phyloP scores from a whole-genome alignment of 495 filamentous ascomycete genomes.

The Pseudomonodictys pantanalensis region DNA sequence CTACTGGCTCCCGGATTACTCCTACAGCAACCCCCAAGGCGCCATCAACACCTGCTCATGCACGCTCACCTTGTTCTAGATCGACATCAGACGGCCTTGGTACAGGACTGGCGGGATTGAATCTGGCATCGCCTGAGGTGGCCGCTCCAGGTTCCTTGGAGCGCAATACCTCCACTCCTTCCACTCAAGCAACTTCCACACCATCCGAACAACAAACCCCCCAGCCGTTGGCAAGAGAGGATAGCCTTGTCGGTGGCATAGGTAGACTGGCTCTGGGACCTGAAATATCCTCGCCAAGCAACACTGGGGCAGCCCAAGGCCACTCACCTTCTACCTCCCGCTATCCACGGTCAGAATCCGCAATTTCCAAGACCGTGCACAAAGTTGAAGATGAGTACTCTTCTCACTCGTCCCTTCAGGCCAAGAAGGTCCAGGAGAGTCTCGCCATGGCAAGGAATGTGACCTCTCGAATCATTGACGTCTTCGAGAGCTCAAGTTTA shows the following conservation, averaged over 20 bases:
- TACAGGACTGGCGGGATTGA: too few species aligned
- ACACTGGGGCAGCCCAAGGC: not conserved
- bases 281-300: not conserved
- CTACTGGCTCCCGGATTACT: not conserved
- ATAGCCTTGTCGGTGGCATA: conserved; percentile 13
- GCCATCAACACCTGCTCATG: not conserved
- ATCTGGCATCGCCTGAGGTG: too few species aligned
- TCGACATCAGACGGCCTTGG: too few species aligned
- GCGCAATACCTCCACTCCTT: conserved; percentile 2
- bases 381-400: conserved; percentile 41
- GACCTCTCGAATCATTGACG: conserved; percentile 33
- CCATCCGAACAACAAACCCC: not conserved
- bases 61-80: too few species aligned
- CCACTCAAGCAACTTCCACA: conserved; percentile 7
- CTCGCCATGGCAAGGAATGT: conserved; percentile 34
- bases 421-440: conserved; percentile 37
- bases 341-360: conserved; percentile 12
- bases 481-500: conserved; percentile 37
- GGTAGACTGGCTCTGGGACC: not conserved
- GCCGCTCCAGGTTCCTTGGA: too few species aligned
- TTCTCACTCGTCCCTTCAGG: conserved; percentile 39
- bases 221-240: not conserved
- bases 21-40: not conserved
- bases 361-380: conserved; percentile 1
- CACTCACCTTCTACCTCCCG: conserved; percentile 19